Base-by-base conservation (phyloP, 2,329 filamentous ascomycete species). In the Trichoderma sp. region DNA sequence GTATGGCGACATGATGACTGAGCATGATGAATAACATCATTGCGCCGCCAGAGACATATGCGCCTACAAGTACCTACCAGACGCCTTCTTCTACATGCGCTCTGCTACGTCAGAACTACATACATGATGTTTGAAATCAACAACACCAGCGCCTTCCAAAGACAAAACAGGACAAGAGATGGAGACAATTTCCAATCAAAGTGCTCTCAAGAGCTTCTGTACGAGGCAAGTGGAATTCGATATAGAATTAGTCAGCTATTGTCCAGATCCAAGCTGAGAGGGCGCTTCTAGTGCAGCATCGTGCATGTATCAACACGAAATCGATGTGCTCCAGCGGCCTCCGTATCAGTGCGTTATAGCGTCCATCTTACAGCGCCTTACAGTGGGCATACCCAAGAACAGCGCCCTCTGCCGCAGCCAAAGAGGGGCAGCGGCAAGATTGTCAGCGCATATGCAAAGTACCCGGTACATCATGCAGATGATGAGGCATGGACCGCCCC, bases 341-440 rank as follows among this genome's bases (percentile, higher is more conserved):
- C 27, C 57, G 40, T 7, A 19, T 4, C 33, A 35, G 33, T 35
- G 33, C 33, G 5, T 60, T 60, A 60, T 37, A 60, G 57, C 57
- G 35, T 49, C 40, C 19, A n/a, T n/a, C 21, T 60, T 60, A 60
- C 57, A 60, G 57, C 57, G 57, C 43, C 11, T 57, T 29, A 33
- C 27, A 57, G 55, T 35, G 55, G 19, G 8, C n/a, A 8, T n/a
- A 4, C 10, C 40, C 7, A n/a, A 8, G 6, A 43, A 35, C 29
- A n/a, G 60, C 61, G 61, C 61, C 61, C 31, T 64, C 49, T 43
- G 10, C 61, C 55, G 16, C 49, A 24, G 47, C 53, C 21, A 43
- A 56, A 56, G 61, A 64, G 61, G 61, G 61, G 61, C 61, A 21
- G 49, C 21, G 29, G 13, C 60, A 33, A 13, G 21, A n/a, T 63